These are phyloP conservation scores for Exobasidium cylindrosporum DNA, from an alignment of 1,284 basidiomycete genomes.

Conservation along the genomic window DNA sequence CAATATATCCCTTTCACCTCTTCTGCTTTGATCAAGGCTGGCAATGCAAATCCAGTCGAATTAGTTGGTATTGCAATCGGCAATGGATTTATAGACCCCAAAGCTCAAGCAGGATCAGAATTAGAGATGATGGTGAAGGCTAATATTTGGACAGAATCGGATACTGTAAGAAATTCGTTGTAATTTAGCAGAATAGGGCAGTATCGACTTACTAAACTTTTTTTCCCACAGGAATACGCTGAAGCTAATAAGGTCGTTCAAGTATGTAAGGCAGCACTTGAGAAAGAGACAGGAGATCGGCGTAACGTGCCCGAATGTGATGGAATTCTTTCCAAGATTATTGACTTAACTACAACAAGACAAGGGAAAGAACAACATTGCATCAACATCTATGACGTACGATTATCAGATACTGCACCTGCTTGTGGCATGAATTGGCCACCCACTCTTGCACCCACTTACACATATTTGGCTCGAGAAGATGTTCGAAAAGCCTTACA, in stretches of 20 bases:
- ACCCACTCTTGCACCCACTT: conserved; percentile 75
- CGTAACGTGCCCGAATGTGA: conserved; percentile 70
- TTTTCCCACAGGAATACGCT: conserved; percentile 61
- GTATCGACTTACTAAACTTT: too few relatives aligned
- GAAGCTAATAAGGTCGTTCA: conserved; percentile 66
- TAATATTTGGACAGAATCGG: conserved; percentile 65
- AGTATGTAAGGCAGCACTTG: conserved; percentile 62
- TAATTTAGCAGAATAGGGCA: too few relatives aligned
- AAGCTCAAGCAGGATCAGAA: conserved; percentile 83
- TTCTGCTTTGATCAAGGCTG: conserved; percentile 71
- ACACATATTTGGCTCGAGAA: conserved; percentile 72
- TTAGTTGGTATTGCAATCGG: conserved; percentile 85
- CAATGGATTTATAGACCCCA: conserved; percentile 94
- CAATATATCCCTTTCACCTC: conserved; percentile 61
- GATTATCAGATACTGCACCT: conserved; percentile 77
- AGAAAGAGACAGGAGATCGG: conserved; percentile 59
- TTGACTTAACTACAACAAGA: conserved; percentile 66
- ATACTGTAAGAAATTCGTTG: conserved; percentile 11
- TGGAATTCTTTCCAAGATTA: conserved; percentile 65
- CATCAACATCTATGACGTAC: conserved; percentile 92
- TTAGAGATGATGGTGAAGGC: conserved; percentile 80
- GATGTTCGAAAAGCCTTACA: conserved; percentile 83
- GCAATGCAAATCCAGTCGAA: conserved; percentile 59
- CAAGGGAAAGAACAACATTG: conserved; percentile 64
- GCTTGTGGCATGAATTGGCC: conserved; percentile 99